Conservation (phyloP, 495 filamentous ascomycete genomes). For the Talaromyces trachyspermus region DNA sequence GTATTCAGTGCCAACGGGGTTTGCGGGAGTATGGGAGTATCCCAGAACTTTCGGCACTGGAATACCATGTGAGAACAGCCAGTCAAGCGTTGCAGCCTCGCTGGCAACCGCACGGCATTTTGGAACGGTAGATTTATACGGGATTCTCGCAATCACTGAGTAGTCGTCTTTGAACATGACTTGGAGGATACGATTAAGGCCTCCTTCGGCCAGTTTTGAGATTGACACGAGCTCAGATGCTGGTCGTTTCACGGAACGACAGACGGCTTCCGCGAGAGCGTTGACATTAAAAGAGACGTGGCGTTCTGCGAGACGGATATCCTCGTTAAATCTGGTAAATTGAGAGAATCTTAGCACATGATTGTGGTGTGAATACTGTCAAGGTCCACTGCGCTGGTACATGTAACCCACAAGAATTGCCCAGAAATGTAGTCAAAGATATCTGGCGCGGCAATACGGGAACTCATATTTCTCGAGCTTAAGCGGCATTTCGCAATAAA, state of each 20-base stretch:
- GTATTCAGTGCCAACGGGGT: constrained; percentile 23
- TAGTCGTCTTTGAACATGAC: constrained; percentile 20
- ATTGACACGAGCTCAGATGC: constrained; percentile 11
- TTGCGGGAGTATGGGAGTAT: constrained; percentile 15
- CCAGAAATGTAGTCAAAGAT: constrained; percentile 20
- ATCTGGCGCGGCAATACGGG: no score
- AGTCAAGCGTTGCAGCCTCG: constrained; percentile 30
- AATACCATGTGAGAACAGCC: constrained; percentile 18
- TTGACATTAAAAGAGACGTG: constrained; percentile 15
- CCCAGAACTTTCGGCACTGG: constrained; percentile 20
- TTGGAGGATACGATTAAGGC: constrained; percentile 24
- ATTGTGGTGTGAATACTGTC: neutral
- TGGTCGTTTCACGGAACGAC: constrained; percentile 9
- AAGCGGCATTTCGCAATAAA: no score
- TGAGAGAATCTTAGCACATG: neutral
- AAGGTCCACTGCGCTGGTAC: neutral
- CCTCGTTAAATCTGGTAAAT: constrained; percentile 16
- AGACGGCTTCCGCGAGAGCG: constrained; percentile 12
- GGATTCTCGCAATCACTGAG: constrained; percentile 20
- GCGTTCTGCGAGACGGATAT: constrained; percentile 15
- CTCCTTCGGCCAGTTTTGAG: constrained; percentile 27
- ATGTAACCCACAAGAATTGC: constrained; percentile 16
- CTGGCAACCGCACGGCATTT: constrained; percentile 23
- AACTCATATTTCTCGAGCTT: no score
- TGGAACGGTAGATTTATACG: constrained; percentile 20